Evolutionary conservation across 2,329 filamentous ascomycete species (phyloP), one percentile per base, ranked within the genome.

Genomic region (Dothistroma septosporum): DNA sequence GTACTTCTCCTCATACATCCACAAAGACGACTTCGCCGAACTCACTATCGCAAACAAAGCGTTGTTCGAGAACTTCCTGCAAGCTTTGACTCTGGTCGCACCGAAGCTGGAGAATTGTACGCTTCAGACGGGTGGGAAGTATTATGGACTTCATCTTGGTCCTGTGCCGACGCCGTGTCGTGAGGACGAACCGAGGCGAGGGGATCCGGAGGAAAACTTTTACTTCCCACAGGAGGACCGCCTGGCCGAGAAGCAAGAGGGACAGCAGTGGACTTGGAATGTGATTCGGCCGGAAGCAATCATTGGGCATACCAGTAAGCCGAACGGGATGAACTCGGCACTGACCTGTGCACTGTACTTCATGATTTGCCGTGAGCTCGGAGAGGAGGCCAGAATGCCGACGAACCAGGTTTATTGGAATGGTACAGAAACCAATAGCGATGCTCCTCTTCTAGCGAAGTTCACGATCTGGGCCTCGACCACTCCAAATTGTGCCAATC

Each of bases 1-100:
- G 21, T 83, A 83, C 70, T 84, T 82, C 73, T 83, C 79, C 61
- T 80, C 80, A 1, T 84, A 84, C 72, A 73, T 82, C n/a, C 82
- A 84, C 62, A 49, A 28, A 31, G 47, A 49, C 47, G 47, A 49
- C 47, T 49, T 49, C 7, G 78, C 83, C n/a, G 78, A 82, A 64
- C 73, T 83, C 68, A 76, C 76, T 22, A 74, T 74, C 24, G 75
- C 82, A 11, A 84, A 84, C 64, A 62, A 70, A 78, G 41, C 78
- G 75, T 73, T 83, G 2, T 71, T 83, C 21, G 68, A 71, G 21
- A 83, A 83, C 70, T 83, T 83, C 68, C 70, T 81, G 14, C 65
- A 75, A 5, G 76, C 78, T 0, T 70, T 84, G 22, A 73, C 74
- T 7, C 59, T 77, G 0, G 74, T 77, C 4, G 63, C 68, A 6